These are phyloP conservation scores for Beauveria sp. DNA, from an alignment of 2,329 filamentous ascomycete genomes.

Conservation along the genomic window DNA sequence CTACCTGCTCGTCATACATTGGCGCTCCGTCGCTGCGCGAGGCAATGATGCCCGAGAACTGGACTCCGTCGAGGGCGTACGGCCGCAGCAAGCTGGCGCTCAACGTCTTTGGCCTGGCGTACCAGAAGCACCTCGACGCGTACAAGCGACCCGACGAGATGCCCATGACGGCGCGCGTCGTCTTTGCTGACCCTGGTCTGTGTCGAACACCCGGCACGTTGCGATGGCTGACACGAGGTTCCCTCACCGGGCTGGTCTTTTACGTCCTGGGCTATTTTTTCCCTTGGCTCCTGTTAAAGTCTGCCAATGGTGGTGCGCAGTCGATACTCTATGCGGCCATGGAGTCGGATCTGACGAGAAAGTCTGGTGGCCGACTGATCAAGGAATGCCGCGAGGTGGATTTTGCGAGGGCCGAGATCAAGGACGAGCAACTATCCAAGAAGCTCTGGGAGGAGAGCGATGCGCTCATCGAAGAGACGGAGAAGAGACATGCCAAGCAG, in stretches of 20 bases:
- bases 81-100: constrained; percentile 68
- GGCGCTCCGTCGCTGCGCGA: constrained; percentile 60
- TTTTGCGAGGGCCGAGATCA: constrained; percentile 64
- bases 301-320: constrained; percentile 74
- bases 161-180: constrained; percentile 73
- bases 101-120: constrained; percentile 82
- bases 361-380: constrained; percentile 60
- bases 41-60: constrained; percentile 39
- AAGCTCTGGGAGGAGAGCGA: constrained; percentile 87
- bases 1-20: constrained; percentile 85
- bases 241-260: constrained; percentile 66
- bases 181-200: constrained; percentile 82
- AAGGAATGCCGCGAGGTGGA: constrained; percentile 83
- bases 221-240: constrained; percentile 79
- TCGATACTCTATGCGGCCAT: constrained; percentile 79
- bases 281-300: constrained; percentile 86
- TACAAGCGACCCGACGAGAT: constrained; percentile 78
- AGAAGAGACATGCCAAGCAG: constrained; percentile 66
- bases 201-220: constrained; percentile 80
- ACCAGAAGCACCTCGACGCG: constrained; percentile 82
- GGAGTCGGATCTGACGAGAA: constrained; percentile 61
- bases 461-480: constrained; percentile 69
- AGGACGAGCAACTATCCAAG: constrained; percentile 73
- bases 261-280: constrained; percentile 74
- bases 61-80: constrained; percentile 52